Evolutionary conservation across 306 rosid species (phyloP), one percentile per base, ranked within the genome.

Genomic region (Pyrus pyrifolia): DNA sequence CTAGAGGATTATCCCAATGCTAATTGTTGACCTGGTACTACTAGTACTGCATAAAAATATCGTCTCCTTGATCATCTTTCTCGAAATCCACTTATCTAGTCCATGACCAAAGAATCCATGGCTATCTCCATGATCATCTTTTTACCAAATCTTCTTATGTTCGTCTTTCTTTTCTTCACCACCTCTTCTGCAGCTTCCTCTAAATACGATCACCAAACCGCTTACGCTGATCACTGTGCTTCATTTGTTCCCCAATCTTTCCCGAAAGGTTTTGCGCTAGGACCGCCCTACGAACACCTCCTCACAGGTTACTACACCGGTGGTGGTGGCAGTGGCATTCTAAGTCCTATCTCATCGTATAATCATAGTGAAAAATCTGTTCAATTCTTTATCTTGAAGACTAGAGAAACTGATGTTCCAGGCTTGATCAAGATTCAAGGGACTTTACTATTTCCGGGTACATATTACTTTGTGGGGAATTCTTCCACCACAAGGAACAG

Each of bases 191-290:
- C 57, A 60, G 67, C 85, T 3, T 46, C 53, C 17, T 11, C 13
- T 13, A 25, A 12, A 22, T 60, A 4, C 13, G 53, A 11, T 46
- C 40, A 29, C 27, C 61, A 51, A 52, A 11, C 53, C 78, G 25
- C 78, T 14, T 86, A 81, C 73, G 57, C 80, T n/a, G 83, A 83
- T 11, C 85, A 80, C 38, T 88, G 96, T 68, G 71, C 78, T 67
- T 76, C 83, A 11, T 30, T 81, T 2, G 76, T 90, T 68, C 87
- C 83, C 15, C 71, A 73, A 19, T 58, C 86, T 55, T 23, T 46
- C 29, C 29, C 67, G 29, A 73, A 42, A 42, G 45, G 45, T 8
- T 42, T 42, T 0, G 3, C 4, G 1, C 45, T 42, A 42, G 45
- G 45, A 42, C 45, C 12, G 45, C 12, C 45, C 12, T 42, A 42